Conservation (phyloP, 1,284 basidiomycete genomes). For the Grifola frondosa region DNA sequence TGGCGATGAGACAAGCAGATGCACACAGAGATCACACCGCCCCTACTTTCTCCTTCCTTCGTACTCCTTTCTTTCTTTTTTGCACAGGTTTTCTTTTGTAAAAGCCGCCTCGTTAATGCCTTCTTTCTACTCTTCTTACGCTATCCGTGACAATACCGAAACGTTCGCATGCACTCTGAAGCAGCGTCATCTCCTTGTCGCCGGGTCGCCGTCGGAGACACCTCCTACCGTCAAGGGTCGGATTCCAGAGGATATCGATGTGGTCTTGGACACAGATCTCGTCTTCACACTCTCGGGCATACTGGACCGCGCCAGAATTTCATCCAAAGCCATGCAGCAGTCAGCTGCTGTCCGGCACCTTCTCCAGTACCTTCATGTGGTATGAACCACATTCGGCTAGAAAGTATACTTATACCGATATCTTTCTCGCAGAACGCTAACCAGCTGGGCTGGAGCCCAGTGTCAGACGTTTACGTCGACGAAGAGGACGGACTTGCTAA, state of each 20-base stretch:
- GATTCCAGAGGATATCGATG: slow-evolving; percentile 49
- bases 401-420: neutral
- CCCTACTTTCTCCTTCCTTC: too few relatives aligned
- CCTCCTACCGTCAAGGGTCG: slow-evolving; percentile 35
- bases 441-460: slow-evolving; percentile 52
- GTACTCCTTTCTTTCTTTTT: neutral
- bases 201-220: slow-evolving; percentile 36
- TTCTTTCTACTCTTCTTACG: slow-evolving; percentile 34
- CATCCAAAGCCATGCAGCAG: slow-evolving; percentile 38
- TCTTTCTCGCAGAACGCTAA: slow-evolving; percentile 47
- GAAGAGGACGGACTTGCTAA: slow-evolving; percentile 44
- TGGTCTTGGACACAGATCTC: slow-evolving; percentile 51
- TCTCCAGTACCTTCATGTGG: slow-evolving; percentile 49
- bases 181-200: slow-evolving; percentile 38
- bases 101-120: slow-evolving; percentile 35
- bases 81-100: neutral
- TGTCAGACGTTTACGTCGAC: slow-evolving; percentile 51
- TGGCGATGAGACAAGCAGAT: slow-evolving; percentile 2
- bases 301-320: slow-evolving; percentile 42
- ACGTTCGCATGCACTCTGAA: slow-evolving; percentile 34
- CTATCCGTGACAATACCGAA: slow-evolving; percentile 33
- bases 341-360: slow-evolving; percentile 55
- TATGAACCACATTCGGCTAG: slow-evolving; percentile 29
- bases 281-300: slow-evolving; percentile 53
- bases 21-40: too few relatives aligned